Conservation (phyloP, 495 filamentous ascomycete genomes). For the Podospora fimiseda region DNA sequence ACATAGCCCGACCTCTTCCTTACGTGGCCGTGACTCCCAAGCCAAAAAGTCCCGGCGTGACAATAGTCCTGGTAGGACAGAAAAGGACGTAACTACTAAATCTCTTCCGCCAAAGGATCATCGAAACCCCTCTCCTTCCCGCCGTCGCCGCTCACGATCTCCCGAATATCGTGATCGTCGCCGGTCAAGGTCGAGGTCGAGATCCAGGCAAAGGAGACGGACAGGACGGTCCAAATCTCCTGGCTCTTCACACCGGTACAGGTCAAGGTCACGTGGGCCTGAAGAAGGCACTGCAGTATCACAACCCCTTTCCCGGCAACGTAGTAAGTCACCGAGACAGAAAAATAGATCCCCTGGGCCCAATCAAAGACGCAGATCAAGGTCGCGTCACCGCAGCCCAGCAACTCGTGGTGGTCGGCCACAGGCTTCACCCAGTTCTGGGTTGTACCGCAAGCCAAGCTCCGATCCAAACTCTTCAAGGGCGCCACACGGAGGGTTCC, state of each 20-base stretch:
- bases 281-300: background rate
- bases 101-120: slow-evolving; percentile 16
- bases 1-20: slow-evolving; percentile 31
- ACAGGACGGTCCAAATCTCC: slow-evolving; percentile 27
- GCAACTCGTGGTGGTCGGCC: slow-evolving; percentile 25
- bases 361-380: slow-evolving; percentile 30
- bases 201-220: slow-evolving; percentile 5
- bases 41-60: slow-evolving; percentile 33
- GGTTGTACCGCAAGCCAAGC: slow-evolving; percentile 28
- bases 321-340: slow-evolving; percentile 21
- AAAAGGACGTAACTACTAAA: slow-evolving; percentile 21
- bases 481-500: slow-evolving; percentile 26
- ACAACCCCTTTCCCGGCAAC: slow-evolving; percentile 7
- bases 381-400: slow-evolving; percentile 27
- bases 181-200: slow-evolving; percentile 16
- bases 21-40: slow-evolving; percentile 16
- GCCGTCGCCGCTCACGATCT: slow-evolving; percentile 27
- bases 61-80: slow-evolving; percentile 24
- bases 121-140: slow-evolving; percentile 18
- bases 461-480: slow-evolving; percentile 23
- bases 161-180: slow-evolving; percentile 20
- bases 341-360: slow-evolving; percentile 29
- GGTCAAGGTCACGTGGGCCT: slow-evolving; percentile 19
- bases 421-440: slow-evolving; percentile 31
- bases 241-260: slow-evolving; percentile 19